Base-by-base conservation (phyloP, 2,329 filamentous ascomycete species). In the Ramularia collo-cygni region DNA sequence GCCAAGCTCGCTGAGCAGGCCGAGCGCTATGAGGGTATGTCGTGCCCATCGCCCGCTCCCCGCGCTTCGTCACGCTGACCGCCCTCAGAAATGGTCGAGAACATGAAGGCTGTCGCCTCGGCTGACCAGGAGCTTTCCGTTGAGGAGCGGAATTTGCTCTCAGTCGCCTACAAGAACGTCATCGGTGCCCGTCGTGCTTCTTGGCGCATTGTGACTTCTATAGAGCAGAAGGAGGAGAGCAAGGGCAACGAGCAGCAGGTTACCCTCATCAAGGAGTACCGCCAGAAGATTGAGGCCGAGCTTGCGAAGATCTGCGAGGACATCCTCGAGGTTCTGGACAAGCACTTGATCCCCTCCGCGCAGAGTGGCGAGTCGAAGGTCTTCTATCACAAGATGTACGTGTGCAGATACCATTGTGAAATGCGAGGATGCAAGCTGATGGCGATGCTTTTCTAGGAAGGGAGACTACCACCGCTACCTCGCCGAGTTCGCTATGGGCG, bases 1-100 rank as follows among this genome's bases (percentile, higher is more conserved):
- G 92, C 92, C 74, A 96, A 96, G 88, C 85, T 98, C 71, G 92
- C 92, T 68, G 92, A 98, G 83, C 92, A 98, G 82, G 92, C 92
- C 71, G 92, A 98, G 83, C 90, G 92, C 69, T 98, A 98, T 74
- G 92, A 98, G 78, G 92, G 92, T 96, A 62, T 59, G 55, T 53
- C 24, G 13, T 28, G 16, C 33, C 19, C 34, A n/a, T 27, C 35
- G 13, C 26, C n/a, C 37, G 31, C 27, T 37, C 18, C 19, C 17
- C 37, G 46, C 28, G 15, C n/a, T 29, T 16, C 10, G 27, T 35
- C 35, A 75, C 63, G 77, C 64, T 55, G 40, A 50, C 44, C 21
- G 19, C 19, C 19, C 35, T 43, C 70, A 95, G 90, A 95, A 74
- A 95, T 96, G 90, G 90, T 96, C 57, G 88, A 95, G 77, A 95